Conservation (phyloP, 2,329 filamentous ascomycete species). For the Talaromyces sp. region DNA sequence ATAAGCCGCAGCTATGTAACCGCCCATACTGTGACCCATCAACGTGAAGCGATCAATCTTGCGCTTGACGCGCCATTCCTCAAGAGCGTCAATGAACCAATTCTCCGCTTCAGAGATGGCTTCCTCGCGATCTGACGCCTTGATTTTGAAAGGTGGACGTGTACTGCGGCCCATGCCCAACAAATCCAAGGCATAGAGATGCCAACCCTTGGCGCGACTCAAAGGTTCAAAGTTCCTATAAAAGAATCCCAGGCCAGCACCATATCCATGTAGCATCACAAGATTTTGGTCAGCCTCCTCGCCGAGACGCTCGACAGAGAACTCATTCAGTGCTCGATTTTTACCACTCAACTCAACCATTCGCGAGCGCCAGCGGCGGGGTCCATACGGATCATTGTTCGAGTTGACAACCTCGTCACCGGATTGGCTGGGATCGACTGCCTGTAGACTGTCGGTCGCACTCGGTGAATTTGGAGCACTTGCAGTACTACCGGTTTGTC, state of each 20-base stretch:
- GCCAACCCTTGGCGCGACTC: slow-evolving; percentile 73
- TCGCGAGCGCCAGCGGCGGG: slow-evolving; percentile 76
- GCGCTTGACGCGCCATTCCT: slow-evolving; percentile 86
- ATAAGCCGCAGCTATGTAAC: slow-evolving; percentile 92
- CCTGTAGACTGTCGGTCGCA: slow-evolving; percentile 29
- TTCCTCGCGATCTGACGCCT: slow-evolving; percentile 70
- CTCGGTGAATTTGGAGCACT: slow-evolving; percentile 24
- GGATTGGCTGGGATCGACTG: slow-evolving; percentile 33
- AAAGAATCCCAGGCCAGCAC: slow-evolving; percentile 92
- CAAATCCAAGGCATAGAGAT: slow-evolving; percentile 89
- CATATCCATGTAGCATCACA: slow-evolving; percentile 95
- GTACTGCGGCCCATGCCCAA: slow-evolving; percentile 89
- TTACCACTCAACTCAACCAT: slow-evolving; percentile 82
- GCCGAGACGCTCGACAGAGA: slow-evolving; percentile 77
- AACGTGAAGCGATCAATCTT: slow-evolving; percentile 92
- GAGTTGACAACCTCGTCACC: slow-evolving; percentile 46
- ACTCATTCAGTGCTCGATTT: slow-evolving; percentile 84
- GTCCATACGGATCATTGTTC: slow-evolving; percentile 70
- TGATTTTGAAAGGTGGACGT: slow-evolving; percentile 76
- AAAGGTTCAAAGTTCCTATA: slow-evolving; percentile 96
- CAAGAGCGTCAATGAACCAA: slow-evolving; percentile 93
- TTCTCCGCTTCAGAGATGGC: slow-evolving; percentile 85
- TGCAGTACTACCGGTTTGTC: slow-evolving; percentile 51
- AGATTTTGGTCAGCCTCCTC: slow-evolving; percentile 78
- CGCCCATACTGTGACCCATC: slow-evolving; percentile 86